phyloP scores from a whole-genome alignment of 2,329 filamentous ascomycete genomes.

The Drechmeria coniospora region DNA sequence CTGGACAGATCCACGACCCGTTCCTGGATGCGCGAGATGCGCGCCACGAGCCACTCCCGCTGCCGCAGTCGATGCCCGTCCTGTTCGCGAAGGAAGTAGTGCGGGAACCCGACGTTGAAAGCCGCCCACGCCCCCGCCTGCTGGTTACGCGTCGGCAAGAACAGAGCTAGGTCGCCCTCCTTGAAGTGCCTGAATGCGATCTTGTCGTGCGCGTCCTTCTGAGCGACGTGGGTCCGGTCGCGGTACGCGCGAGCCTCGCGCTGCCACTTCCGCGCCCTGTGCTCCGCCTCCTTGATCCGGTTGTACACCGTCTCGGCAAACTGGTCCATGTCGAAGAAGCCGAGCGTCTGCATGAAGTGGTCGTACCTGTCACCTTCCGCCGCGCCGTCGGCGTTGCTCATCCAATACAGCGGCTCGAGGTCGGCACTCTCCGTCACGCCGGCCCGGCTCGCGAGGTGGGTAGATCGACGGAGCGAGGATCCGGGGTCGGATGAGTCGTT shows the following conservation, averaged over 20 bases:
- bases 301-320: conserved; percentile 79
- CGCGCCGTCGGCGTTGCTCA: conserved; percentile 49
- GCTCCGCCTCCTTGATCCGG: conserved; percentile 83
- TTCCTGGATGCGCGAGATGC: conserved; percentile 82
- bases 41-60: conserved; percentile 90
- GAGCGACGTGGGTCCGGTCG: conserved; percentile 66
- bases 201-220: conserved; percentile 84
- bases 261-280: conserved; percentile 84
- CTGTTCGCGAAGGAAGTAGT: conserved; percentile 91
- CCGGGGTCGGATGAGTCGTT: conserved; percentile 42
- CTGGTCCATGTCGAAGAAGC: conserved; percentile 66
- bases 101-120: conserved; percentile 93
- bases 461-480: conserved; percentile 37
- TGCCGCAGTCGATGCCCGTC: conserved; percentile 71
- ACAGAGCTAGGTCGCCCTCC: conserved; percentile 85
- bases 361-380: conserved; percentile 60
- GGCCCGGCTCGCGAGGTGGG: conserved; percentile 35
- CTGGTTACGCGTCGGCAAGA: conserved; percentile 88
- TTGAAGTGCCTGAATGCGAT: conserved; percentile 95
- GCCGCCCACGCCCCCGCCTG: conserved; percentile 92
- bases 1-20: conserved; percentile 85
- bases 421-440: conserved; percentile 47
- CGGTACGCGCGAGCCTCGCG: conserved; percentile 76
- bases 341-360: conserved; percentile 56
- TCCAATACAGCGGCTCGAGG: conserved; percentile 68